Base-by-base conservation (phyloP, 2,329 filamentous ascomycete genomes). In the Xylariaceae sp. region DNA sequence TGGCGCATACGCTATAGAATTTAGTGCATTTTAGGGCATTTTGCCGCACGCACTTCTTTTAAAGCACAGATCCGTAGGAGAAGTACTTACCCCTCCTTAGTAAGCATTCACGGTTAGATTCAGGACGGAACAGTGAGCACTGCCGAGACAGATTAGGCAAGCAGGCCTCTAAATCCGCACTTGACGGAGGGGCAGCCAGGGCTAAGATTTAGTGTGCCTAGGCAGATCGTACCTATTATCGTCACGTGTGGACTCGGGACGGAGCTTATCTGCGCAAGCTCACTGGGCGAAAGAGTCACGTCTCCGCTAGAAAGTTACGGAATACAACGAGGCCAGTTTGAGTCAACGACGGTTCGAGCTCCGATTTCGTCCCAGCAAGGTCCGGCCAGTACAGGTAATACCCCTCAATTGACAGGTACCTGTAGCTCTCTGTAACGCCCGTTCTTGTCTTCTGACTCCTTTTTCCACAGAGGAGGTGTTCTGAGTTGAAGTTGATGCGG, bases 401-500 rank as follows among this genome's bases (percentile, higher is more conserved):
- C 56, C 60, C 57, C 56, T 62, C 57, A 47, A 60, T 50, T 54
- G 42, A 53, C 56, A 57, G 17, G 17, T 51, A 58, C 45, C 45
- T 54, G 42, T 45, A 35, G 55, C 54, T 59, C 53, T 49, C 11
- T 30, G 17, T 34, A 48, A 30, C 49, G 13, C 11, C n/a, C 42
- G 1, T 30, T 30, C 23, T 5, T 4, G 23, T 30, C 23, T 30
- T 30, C 23, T 30, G 23, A 17, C 51, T 45, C 55, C 51, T 45
- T 42, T 44, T 10, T 54, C 23, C 51, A 53, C 55, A 55, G 10
- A 2, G 13, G 5, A 51, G 10, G 18, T 17, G 18, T 39, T 15
- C 49, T 42, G 44, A 30, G 23, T 47, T 11, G 51, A 30, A 51
- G 52, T 62, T 60, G 60, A 62, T 62, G 60, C 60, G 57, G 51